A percentile compares a stretch with the other conserved stretches of the same genome.
phyloP scores from a whole-genome alignment of 2,329 filamentous ascomycete genomes.

The Pseudocercospora macadamiae region DNA sequence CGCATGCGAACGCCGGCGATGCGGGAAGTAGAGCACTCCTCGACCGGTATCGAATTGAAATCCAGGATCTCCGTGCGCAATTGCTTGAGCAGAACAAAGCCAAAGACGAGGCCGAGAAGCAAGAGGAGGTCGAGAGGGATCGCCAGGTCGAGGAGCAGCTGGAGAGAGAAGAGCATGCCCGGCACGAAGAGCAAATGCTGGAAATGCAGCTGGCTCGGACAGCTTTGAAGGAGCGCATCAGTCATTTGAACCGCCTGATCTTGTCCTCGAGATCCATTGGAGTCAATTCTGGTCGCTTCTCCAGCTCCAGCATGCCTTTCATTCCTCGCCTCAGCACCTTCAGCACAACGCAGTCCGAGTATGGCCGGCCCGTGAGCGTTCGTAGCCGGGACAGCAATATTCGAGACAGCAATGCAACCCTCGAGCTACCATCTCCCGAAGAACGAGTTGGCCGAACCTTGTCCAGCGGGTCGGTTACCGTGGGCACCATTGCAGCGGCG shows the following conservation, averaged over 20 bases:
- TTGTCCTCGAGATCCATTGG: constrained; percentile 94
- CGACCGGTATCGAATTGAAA: constrained; percentile 93
- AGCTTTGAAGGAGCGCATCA: constrained; percentile 93
- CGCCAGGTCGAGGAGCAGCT: constrained; percentile 66
- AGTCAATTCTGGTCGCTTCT: constrained; percentile 78
- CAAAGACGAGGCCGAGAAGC: constrained; percentile 50
- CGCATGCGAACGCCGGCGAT: constrained; percentile 74
- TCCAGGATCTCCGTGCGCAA: constrained; percentile 76
- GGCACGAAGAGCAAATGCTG: constrained; percentile 93
- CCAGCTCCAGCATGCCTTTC: constrained; percentile 45
- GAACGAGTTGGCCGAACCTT: constrained; percentile 32
- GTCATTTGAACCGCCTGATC: constrained; percentile 93
- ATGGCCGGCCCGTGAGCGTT: constrained; percentile 36
- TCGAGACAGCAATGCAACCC: constrained; percentile 40
- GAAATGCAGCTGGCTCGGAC: constrained; percentile 98
- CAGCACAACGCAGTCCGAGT: constrained; percentile 41
- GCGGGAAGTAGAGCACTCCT: constrained; percentile 83
- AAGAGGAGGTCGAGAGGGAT: constrained; percentile 67
- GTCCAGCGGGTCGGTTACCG: constrained; percentile 37
- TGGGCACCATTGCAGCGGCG: constrained; percentile 35
- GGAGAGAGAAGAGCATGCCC: constrained; percentile 72
- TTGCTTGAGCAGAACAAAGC: constrained; percentile 79
- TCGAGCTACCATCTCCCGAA: constrained; percentile 25
- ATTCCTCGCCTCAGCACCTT: constrained; percentile 41
- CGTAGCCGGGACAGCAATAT: constrained; percentile 33